These are phyloP conservation scores for Sisymbrium irio DNA, from an alignment of 345 rosid genomes.

Conservation along the genomic window DNA sequence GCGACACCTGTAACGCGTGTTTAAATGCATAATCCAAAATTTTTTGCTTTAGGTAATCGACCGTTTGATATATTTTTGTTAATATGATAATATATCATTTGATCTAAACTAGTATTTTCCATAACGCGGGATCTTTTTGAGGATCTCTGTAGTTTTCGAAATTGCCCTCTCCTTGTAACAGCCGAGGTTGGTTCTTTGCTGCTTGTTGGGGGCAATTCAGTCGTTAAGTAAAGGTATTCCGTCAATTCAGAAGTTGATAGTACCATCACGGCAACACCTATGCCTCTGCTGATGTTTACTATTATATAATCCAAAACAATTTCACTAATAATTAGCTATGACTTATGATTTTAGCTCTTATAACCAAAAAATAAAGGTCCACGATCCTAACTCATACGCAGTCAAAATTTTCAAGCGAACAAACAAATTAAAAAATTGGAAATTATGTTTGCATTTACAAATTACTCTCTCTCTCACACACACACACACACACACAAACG, in stretches of 20 bases:
- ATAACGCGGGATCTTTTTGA: neutral
- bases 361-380: too few species aligned
- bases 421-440: too few species aligned
- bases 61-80: conserved; percentile 16
- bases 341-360: too few species aligned
- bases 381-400: too few species aligned
- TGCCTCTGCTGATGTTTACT: neutral
- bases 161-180: neutral
- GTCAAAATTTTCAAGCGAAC: too few species aligned
- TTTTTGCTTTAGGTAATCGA: conserved; percentile 16
- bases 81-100: conserved; percentile 7
- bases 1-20: conserved; percentile 38
- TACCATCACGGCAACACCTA: neutral
- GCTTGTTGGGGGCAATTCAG: neutral
- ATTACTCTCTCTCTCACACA: too few species aligned
- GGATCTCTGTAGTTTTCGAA: neutral
- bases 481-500: too few species aligned
- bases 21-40: conserved; percentile 24
- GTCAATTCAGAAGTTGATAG: neutral
- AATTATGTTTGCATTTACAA: too few species aligned
- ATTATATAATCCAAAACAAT: too few species aligned
- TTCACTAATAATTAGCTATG: too few species aligned
- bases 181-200: neutral
- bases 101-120: neutral
- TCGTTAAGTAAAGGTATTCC: neutral